A percentile compares a stretch with the other conserved stretches of the same genome.
phyloP scores from a whole-genome alignment of 179 eudicot species.

The Beta corolliflora region DNA sequence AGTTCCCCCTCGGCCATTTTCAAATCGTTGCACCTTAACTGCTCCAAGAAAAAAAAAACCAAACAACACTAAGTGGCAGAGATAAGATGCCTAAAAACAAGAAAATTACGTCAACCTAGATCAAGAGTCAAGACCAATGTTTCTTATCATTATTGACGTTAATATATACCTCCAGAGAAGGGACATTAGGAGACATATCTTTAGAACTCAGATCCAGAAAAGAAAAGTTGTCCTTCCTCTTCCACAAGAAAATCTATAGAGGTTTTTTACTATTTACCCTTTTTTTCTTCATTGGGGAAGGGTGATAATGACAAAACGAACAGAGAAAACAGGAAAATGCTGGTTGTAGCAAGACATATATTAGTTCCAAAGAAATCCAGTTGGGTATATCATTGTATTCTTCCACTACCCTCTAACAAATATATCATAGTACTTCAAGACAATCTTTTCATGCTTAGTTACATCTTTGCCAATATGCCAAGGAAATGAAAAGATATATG shows the following conservation, averaged over 20 bases:
- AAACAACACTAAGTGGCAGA: not conserved
- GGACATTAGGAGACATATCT: not conserved
- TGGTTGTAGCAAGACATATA: not conserved
- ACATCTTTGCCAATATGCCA: no score
- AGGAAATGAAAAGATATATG: not conserved
- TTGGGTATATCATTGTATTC: not conserved
- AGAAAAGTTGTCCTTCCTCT: not conserved
- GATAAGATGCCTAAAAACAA: not conserved
- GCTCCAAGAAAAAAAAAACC: not conserved
- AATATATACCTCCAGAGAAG: not conserved
- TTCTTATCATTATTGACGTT: not conserved
- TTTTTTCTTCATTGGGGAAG: not conserved
- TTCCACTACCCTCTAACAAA: not conserved
- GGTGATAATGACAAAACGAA: not conserved
- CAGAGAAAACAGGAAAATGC: not conserved
- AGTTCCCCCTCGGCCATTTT: conserved; percentile 62
- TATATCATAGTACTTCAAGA: not conserved
- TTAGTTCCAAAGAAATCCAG: not conserved
- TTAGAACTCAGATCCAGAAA: not conserved
- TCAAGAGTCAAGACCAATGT: not conserved
- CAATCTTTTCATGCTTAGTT: not conserved
- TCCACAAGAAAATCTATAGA: not conserved
- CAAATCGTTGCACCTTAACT: conserved; percentile 12
- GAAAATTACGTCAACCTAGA: not conserved
- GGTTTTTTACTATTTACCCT: no score